Evolutionary conservation across 2,329 filamentous ascomycete genomes (phyloP).

Genomic region (Trichoderma gracile): DNA sequence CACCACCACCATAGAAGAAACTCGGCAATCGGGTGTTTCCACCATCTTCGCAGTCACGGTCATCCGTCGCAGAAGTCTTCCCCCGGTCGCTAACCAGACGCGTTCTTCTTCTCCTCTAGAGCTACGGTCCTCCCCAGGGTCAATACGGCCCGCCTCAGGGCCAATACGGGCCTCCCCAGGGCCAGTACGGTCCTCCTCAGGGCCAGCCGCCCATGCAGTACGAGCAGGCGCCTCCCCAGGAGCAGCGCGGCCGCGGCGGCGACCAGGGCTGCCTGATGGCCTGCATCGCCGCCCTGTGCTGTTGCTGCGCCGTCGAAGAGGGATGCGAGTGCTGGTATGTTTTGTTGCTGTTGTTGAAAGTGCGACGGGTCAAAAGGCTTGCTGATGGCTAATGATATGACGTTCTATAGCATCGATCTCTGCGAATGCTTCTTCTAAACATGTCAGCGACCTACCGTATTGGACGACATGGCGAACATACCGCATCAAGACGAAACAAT

Average conservation of each 20-base stretch:
- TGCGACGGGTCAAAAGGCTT: neutral
- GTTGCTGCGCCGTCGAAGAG: conserved; percentile 53
- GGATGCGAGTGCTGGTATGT: conserved; percentile 53
- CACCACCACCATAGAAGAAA: neutral
- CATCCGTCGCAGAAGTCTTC: no score
- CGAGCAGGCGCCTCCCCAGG: conserved; percentile 40
- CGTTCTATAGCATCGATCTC: conserved; percentile 40
- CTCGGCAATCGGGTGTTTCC: conserved; percentile 20
- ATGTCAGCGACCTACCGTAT: neutral
- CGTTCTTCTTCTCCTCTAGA: conserved; percentile 28
- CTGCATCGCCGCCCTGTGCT: conserved; percentile 52
- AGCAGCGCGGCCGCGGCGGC: conserved; percentile 37
- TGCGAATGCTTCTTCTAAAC: conserved; percentile 45
- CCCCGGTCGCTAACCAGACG: conserved; percentile 1
- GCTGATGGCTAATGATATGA: neutral
- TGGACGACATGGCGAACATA: neutral
- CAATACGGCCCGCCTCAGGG: conserved; percentile 38
- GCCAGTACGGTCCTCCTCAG: conserved; percentile 37
- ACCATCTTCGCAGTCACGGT: conserved; percentile 4
- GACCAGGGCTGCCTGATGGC: conserved; percentile 48
- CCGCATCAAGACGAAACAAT: neutral
- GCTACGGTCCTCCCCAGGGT: conserved; percentile 38
- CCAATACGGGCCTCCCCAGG: conserved; percentile 39
- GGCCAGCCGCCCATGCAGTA: conserved; percentile 48
- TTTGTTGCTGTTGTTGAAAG: neutral